Base-by-base conservation (phyloP, 768 basidiomycete genomes). In the Pisolithus tinctorius region DNA sequence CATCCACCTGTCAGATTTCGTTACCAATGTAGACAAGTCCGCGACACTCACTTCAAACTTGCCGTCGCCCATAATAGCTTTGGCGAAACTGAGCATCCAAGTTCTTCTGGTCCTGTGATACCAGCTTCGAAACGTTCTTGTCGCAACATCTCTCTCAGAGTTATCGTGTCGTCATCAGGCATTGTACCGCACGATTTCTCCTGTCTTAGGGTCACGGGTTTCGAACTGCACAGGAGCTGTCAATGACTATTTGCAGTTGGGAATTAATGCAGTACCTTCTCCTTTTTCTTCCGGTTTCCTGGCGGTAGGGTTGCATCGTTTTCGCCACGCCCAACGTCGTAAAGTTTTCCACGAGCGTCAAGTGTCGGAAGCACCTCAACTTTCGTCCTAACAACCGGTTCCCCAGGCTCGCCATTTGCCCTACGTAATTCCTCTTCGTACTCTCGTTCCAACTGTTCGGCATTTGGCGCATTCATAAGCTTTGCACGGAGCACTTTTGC, bases 121-220 rank as follows among this genome's bases (percentile, higher is more conserved):
- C 96, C 94, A 38, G 85, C 93, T 36, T 85, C 81, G 63, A 97
- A 93, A 27, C 81, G 79, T 65, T 99, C 96, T 64, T 96, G 93
- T 30, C 96, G 79, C 42, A 98, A 75, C 77, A 99, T 82, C 60
- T 99, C 94, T 1, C 88, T 88, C 4, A 98, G 75, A 0, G 92
- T 88, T 20, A 82, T 78, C 0, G 76, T 76, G 64, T 97, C 93
- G 60, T 97, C 95, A 60, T 97, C 93, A n/a, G 2, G 87, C 83
- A 67, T 95, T 93, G 66, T 85, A 84, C 20, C 94, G 82, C 47
- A 97, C 69, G 29, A 96, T 73, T 48, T 97, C 89, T 5, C 94
- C 94, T 0, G 93, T 93, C 67, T 89, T 91, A 16, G 79, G 78
- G 62, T 98, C 93, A 49, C 87, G 87, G 1, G 90, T 93, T 66